phyloP scores from a whole-genome alignment of 805 yeast genomes.

The Torulaspora maleeae region DNA sequence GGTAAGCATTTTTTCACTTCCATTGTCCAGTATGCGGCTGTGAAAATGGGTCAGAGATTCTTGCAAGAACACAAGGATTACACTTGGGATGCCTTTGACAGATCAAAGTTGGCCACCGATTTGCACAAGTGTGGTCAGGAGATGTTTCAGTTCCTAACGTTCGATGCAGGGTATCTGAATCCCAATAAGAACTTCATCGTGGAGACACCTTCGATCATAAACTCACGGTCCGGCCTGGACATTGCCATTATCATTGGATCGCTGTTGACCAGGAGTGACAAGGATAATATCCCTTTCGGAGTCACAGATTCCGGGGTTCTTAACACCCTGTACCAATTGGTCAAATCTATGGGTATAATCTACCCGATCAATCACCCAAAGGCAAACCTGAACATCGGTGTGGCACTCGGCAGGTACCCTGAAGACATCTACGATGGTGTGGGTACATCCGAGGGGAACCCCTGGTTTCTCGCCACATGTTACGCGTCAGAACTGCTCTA shows the following conservation, averaged over 20 bases:
- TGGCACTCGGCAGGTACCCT: constrained; percentile 86
- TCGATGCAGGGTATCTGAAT: constrained; percentile 38
- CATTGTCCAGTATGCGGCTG: constrained; percentile 65
- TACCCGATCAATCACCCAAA: constrained; percentile 69
- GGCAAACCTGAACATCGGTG: constrained; percentile 41
- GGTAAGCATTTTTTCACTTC: constrained; percentile 77
- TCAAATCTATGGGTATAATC: constrained; percentile 62
- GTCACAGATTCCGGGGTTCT: constrained; percentile 53
- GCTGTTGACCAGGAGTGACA: constrained; percentile 43
- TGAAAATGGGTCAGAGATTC: constrained; percentile 51
- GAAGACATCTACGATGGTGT: constrained; percentile 85
- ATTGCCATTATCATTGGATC: constrained; percentile 57
- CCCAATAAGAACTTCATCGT: constrained; percentile 50
- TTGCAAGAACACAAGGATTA: constrained; percentile 16
- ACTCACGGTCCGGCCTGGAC: constrained; percentile 68
- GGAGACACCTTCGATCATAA: constrained; percentile 56
- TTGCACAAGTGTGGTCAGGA: constrained; percentile 23
- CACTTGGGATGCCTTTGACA: background rate
- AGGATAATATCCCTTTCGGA: constrained; percentile 47
- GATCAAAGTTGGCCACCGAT: constrained; percentile 24
- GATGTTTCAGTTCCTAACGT: constrained; percentile 23
- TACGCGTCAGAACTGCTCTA: constrained; percentile 62
- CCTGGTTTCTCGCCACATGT: constrained; percentile 84
- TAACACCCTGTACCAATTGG: constrained; percentile 59
- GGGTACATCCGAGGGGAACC: constrained; percentile 73